Base-by-base conservation (phyloP, 768 basidiomycete genomes). In the Kwoniella heveanensis region DNA sequence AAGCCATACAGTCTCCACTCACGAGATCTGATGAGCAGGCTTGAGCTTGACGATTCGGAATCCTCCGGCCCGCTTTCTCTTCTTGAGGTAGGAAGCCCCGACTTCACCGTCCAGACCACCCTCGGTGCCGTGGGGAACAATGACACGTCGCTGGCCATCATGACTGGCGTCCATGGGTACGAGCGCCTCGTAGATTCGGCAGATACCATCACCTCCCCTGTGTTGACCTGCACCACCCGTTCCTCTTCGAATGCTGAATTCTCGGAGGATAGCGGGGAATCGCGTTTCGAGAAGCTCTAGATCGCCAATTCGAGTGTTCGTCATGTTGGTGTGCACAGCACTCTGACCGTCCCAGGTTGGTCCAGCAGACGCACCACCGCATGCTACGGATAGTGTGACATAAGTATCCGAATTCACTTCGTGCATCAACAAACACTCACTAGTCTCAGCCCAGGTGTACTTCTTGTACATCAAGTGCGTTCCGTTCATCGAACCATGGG, bases 361-460 rank as follows among this genome's bases (percentile, higher is more conserved):
- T 46, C 74, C 74, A 19, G 74, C 74, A 22, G 72, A 72, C 24
- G 70, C 61, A 53, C 74, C 74, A 26, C 74, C 70, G 48, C 68
- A 63, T 51, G 83, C 5, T 91, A 90, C 73, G 92, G 19, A 0
- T 91, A 92, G n/a, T n/a, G n/a, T n/a, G 49, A 93, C 81, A 76
- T 93, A 93, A 79, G 89, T 60, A 48, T 50, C 89, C 32, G 27
- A 51, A 30, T 21, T 50, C 19, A 32, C 5, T 6, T 6, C 32
- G 13, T 5, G 13, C 32, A 32, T 6, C 32, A 32, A 13, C 32
- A 32, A 92, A 92, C 39, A 91, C 93, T 60, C 78, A 81, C 62
- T 63, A 4, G 62, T 74, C 94, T 94, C 77, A 94, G 94, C 73
- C 90, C 91, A 0, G 91, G 93, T 24, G 92, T 91, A 56, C 87